These are phyloP conservation scores for Wolfiporia cocos DNA, from an alignment of 1,284 basidiomycete genomes.

Conservation along the genomic window DNA sequence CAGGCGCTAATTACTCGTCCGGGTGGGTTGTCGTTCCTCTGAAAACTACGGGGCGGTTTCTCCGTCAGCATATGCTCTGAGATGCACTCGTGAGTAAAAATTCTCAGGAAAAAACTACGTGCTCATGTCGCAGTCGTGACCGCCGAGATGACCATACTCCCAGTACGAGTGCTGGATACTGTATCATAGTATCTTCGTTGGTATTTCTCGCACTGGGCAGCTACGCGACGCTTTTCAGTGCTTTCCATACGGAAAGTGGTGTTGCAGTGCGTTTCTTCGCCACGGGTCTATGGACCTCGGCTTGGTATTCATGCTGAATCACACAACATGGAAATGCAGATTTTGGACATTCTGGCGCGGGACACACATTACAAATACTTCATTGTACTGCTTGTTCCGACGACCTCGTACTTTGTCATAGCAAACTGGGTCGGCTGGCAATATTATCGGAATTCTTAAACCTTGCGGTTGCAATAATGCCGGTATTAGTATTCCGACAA, in stretches of 20 bases:
- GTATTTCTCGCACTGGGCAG: conserved; percentile 52
- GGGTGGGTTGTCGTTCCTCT: no score
- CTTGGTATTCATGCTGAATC: background rate
- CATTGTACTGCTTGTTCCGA: conserved; percentile 72
- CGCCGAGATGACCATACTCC: conserved; percentile 21
- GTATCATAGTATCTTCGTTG: conserved; percentile 40
- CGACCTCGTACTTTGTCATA: conserved; percentile 83
- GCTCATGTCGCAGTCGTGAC: conserved; percentile 16
- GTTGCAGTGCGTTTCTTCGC: conserved; percentile 40
- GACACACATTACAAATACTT: conserved; percentile 93
- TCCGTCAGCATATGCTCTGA: no score
- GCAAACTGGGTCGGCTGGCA: conserved; percentile 98
- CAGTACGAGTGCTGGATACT: conserved; percentile 34
- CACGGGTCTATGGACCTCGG: background rate
- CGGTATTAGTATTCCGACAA: background rate
- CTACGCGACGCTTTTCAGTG: conserved; percentile 61
- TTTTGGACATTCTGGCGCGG: conserved; percentile 52
- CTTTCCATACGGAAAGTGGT: conserved; percentile 49
- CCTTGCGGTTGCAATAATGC: background rate
- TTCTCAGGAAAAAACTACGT: no score
- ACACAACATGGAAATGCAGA: conserved; percentile 29
- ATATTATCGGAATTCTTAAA: conserved; percentile 79
- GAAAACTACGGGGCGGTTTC: no score
- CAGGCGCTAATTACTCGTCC: no score
- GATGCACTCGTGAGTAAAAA: no score